Evolutionary conservation across 2,329 filamentous ascomycete genomes (phyloP), one percentile per base, ranked within the genome.

Genomic region (Domatiomyces catenatus): DNA sequence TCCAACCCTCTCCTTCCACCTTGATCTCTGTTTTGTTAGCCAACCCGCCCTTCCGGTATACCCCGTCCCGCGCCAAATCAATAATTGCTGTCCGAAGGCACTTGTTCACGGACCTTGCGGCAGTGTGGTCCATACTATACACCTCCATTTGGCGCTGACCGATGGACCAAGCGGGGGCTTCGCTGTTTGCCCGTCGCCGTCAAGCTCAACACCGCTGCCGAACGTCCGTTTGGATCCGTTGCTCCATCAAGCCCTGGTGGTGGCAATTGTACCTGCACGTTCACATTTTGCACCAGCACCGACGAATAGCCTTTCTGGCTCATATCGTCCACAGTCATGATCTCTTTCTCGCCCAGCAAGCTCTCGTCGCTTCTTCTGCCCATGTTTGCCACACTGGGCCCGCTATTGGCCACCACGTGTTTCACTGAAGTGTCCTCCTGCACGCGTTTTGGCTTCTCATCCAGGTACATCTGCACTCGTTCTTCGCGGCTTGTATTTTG

Each of bases 271-370:
- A 52, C 58, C 50, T 56, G 50, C 24, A 56, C 58, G 50, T 59
- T 55, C 17, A 58, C 50, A 45, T 58, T 59, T 44, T 59, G 58
- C 17, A 59, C 49, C 39, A 53, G 53, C 42, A 58, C 55, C 17
- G 53, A 58, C 15, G 55, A 57, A 32, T 55, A 55, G 44, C 56
- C 55, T 51, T 60, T 60, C 51, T 51, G 55, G 54, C 46, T 54
- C 44, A 53, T 6, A 17, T 19, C 32, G n/a, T 50, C 48, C 17
- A 36, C 42, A 42, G 48, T 6, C 8, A 46, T 20, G 18, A 28
- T 39, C 44, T 42, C 45, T 39, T 17, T 49, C 46, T 50, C 50
- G 52, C 28, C 49, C 46, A 15, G 19, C 39, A 42, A 26, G 48
- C 45, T 48, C 17, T 48, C 47, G 10, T 42, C 32, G 18, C 7